These are phyloP conservation scores for Suaeda aralocaspica DNA, from an alignment of 148 eudicot species.

Conservation along the genomic window DNA sequence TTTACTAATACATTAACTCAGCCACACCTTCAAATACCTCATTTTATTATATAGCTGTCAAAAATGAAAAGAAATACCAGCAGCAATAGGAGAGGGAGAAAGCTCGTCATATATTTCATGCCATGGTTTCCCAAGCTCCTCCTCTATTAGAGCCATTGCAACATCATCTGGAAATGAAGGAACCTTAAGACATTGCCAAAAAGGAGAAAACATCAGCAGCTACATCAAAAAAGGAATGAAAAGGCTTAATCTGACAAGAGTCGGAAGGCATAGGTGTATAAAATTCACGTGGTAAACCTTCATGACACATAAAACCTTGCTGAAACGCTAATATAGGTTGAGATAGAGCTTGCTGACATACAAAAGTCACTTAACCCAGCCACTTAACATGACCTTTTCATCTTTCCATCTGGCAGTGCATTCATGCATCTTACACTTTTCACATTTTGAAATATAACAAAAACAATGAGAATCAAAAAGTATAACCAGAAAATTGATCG, in stretches of 20 bases:
- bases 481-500: too few relatives aligned
- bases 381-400: too few relatives aligned
- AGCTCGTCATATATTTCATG: conserved; percentile 82
- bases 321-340: too few relatives aligned
- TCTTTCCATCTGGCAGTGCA: too few relatives aligned
- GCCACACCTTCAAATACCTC: neutral
- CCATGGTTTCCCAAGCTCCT: conserved; percentile 98
- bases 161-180: conserved; percentile 99
- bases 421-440: too few relatives aligned
- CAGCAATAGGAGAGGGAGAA: conserved; percentile 94
- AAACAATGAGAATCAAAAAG: too few relatives aligned
- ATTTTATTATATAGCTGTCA: neutral
- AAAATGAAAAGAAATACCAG: conserved; percentile 50
- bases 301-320: too few relatives aligned
- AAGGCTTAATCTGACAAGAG: neutral
- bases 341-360: too few relatives aligned
- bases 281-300: too few relatives aligned
- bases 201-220: conserved; percentile 19
- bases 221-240: neutral
- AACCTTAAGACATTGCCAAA: conserved; percentile 49
- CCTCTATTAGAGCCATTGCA: conserved; percentile 91
- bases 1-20: conserved; percentile 16
- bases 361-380: too few relatives aligned
- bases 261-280: neutral
- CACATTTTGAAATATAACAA: too few relatives aligned